Conservation (phyloP, 441 rosid species). For the Aquilaria agallochum region DNA sequence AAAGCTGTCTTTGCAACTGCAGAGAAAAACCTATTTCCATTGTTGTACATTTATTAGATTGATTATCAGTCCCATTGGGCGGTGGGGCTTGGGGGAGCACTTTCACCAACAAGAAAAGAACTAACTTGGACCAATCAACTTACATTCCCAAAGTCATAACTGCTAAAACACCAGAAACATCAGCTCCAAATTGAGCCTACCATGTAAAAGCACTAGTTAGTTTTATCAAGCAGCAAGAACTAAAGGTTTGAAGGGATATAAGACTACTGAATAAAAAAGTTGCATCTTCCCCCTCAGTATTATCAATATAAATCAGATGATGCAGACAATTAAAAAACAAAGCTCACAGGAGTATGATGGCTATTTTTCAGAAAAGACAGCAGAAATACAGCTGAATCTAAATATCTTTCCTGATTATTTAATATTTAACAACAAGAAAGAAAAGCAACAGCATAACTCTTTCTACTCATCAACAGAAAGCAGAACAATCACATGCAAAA, state of each 20-base stretch:
- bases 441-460: too few relatives aligned
- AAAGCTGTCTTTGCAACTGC: conserved; percentile 91
- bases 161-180: conserved; percentile 84
- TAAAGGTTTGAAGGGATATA: too few relatives aligned
- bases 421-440: too few relatives aligned
- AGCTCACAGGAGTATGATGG: too few relatives aligned
- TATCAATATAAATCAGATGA: too few relatives aligned
- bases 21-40: conserved; percentile 78
- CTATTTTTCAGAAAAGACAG: too few relatives aligned
- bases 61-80: neutral
- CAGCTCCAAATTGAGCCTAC: conserved; percentile 88
- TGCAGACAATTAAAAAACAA: too few relatives aligned
- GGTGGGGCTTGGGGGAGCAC: neutral
- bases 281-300: neutral
- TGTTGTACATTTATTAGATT: conserved; percentile 15
- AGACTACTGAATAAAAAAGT: neutral
- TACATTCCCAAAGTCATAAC: conserved; percentile 98
- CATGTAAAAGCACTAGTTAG: conserved; percentile 17
- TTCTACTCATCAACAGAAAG: too few relatives aligned
- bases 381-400: too few relatives aligned
- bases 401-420: too few relatives aligned
- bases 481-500: too few relatives aligned
- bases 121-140: conserved; percentile 24
- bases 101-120: conserved; percentile 13
- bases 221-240: too few relatives aligned